Base-by-base conservation (phyloP, 805 yeast genomes). In the Candida rishiriensis region DNA sequence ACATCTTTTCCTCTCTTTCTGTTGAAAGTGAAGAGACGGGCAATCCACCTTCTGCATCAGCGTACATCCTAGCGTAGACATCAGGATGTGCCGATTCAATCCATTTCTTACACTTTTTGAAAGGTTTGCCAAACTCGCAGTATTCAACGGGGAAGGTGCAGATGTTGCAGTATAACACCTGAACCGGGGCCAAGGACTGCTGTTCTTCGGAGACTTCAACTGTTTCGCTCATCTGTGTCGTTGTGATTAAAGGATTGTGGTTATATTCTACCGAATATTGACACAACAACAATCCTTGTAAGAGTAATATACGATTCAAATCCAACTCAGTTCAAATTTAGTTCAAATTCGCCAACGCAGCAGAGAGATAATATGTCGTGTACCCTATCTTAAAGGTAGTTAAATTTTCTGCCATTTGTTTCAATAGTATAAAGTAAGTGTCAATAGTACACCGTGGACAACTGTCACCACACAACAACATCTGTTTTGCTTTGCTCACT, bases 141-240 rank as follows among this genome's bases (percentile, higher is more conserved):
- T 82, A 90, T 65, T 81, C 96, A 3, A 88, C 88, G n/a, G 96
- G 96, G 59, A 76, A 82, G 1, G 88, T 68, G 61, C 96, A 88
- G 12, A 87, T 76, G 5, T 79, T 88, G 62, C 96, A 88, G 67
- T 88, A 88, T 13, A 75, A 57, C 16, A 82, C 77, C 18, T 62
- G 57, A 10, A 55, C 54, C 3, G 63, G 63, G 31, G 39, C 41
- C 36, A 54, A 12, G 2, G 31, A 5, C 10, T 30, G 33, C 33
- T 30, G 33, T 30, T 21, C 26, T 21, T 21, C 26, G 26, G 26
- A 21, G 7, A 21, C 36, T 16, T 29, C 44, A 17, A 36, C 33
- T 32, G 35, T 45, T 15, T 46, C 50, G 29, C 42, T 40, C 53
- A 50, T 50, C n/a, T n/a, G n/a, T n/a, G n/a, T n/a, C n/a, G n/a